Base-by-base conservation (phyloP, 2,329 filamentous ascomycete species). In the Falciphora oryzae region DNA sequence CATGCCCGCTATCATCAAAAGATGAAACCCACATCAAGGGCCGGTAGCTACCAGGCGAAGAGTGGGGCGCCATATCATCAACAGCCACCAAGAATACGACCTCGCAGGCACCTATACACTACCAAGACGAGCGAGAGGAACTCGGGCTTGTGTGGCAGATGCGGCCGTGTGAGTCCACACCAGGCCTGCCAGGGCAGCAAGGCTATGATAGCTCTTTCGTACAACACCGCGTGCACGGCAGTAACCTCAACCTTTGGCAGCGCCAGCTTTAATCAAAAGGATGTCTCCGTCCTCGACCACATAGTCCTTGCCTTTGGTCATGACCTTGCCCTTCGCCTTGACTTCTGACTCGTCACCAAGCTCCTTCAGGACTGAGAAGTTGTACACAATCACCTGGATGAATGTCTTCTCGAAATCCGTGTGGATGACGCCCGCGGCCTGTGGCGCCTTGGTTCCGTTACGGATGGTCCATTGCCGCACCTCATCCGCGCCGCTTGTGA, bases 351-450 rank as follows among this genome's bases (percentile, higher is more conserved):
- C 95, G 69, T 96, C 92, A 63, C 94, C 94, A 61, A 91, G 81
- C 79, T 98, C 95, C 80, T 89, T 92, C 64, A 99, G 81, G 2
- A 84, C 80, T 31, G 76, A 82, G 79, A 87, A 99, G 81, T 97
- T 98, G 81, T 96, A 98, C 35, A 97, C 93, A 68, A 99, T 85
- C 68, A 85, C 90, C 80, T 99, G 96, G 72, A 99, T 99, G 76
- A 99, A 99, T 0, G 96, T 99, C 88, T 99, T 99, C 79, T 99
- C 95, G 70, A 99, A 98, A 76, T 99, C 95, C 70, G 89, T 92
- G 80, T 99, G 95, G 71, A 99, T 99, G 68, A 99, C 95, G 84
- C 95, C 95, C 53, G 95, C 95, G 60, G 95, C 95, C 74, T 96
- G 91, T 25, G 95, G 95, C n/a, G 95, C 95, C 83, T 99, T 99